Percentiles rank a stretch among this genome's conserved stretches.
These are phyloP conservation scores for Acer saccharum DNA, from an alignment of 345 rosid species.

Conservation along the genomic window DNA sequence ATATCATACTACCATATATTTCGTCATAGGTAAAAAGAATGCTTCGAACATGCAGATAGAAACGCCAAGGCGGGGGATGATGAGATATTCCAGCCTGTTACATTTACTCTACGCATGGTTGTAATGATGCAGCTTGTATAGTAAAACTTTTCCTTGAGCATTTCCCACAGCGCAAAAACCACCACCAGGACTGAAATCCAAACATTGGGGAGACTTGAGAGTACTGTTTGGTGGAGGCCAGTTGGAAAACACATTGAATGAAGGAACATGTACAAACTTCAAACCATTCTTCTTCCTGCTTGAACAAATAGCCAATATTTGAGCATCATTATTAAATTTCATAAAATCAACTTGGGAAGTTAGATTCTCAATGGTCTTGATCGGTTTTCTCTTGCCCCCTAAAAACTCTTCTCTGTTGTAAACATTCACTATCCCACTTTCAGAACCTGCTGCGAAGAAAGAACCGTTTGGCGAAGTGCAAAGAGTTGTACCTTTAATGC, in stretches of 20 bases:
- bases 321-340: slow-evolving; percentile 85
- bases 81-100: not conserved
- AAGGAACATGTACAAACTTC: slow-evolving; percentile 74
- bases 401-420: slow-evolving; percentile 78
- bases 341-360: slow-evolving; percentile 73
- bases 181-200: slow-evolving; percentile 93
- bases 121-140: slow-evolving; percentile 87
- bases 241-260: slow-evolving; percentile 76
- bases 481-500: slow-evolving; percentile 68
- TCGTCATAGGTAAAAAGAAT: too few species aligned
- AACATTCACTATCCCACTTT: slow-evolving; percentile 81
- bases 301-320: slow-evolving; percentile 81
- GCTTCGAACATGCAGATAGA: not conserved
- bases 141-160: slow-evolving; percentile 78
- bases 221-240: slow-evolving; percentile 68
- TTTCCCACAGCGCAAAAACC: slow-evolving; percentile 94
- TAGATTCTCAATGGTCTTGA: slow-evolving; percentile 77
- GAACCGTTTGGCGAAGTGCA: slow-evolving; percentile 60
- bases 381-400: slow-evolving; percentile 82
- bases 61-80: not conserved
- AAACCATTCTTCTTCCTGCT: slow-evolving; percentile 71
- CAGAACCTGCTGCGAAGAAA: slow-evolving; percentile 85
- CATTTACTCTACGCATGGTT: slow-evolving; percentile 53
- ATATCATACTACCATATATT: not conserved
- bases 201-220: slow-evolving; percentile 69